Conservation (phyloP, 2,329 filamentous ascomycete genomes). For the Pseudogymnoascus sp. region DNA sequence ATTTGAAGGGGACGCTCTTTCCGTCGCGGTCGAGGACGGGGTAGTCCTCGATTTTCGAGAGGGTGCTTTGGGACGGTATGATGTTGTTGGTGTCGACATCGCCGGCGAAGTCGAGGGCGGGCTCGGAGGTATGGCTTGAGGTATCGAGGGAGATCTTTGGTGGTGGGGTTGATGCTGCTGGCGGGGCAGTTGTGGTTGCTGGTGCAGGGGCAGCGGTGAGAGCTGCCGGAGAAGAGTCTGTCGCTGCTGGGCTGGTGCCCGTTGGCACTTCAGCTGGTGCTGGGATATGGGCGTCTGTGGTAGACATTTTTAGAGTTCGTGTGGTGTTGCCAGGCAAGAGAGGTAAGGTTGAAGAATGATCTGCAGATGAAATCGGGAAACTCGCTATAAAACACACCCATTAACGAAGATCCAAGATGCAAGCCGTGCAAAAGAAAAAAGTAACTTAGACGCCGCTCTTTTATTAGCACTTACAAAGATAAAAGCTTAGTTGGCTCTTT, state of each 20-base stretch:
- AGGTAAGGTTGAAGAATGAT: background rate
- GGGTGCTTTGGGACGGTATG: conserved; percentile 40
- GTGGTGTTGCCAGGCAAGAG: background rate
- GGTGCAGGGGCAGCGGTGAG: background rate
- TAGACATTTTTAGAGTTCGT: background rate
- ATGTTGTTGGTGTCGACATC: conserved; percentile 47
- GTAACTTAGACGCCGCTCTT: background rate
- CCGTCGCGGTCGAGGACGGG: conserved; percentile 25
- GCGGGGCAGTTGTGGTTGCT: background rate
- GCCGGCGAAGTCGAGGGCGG: conserved; percentile 45
- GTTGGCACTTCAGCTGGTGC: background rate
- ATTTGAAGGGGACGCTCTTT: conserved; percentile 25
- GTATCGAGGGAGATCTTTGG: conserved; percentile 3
- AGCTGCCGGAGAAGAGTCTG: background rate
- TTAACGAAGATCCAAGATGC: background rate
- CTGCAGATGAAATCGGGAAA: background rate
- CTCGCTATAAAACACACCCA: background rate
- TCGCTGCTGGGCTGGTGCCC: background rate
- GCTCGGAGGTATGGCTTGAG: background rate
- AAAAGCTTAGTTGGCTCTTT: background rate
- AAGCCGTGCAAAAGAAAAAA: background rate
- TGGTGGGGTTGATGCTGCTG: background rate
- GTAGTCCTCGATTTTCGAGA: conserved; percentile 41
- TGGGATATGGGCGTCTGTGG: background rate
- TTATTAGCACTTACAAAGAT: background rate